These are phyloP conservation scores for Lentithecium fluviatile DNA, from an alignment of 495 filamentous ascomycete genomes.

Conservation along the genomic window DNA sequence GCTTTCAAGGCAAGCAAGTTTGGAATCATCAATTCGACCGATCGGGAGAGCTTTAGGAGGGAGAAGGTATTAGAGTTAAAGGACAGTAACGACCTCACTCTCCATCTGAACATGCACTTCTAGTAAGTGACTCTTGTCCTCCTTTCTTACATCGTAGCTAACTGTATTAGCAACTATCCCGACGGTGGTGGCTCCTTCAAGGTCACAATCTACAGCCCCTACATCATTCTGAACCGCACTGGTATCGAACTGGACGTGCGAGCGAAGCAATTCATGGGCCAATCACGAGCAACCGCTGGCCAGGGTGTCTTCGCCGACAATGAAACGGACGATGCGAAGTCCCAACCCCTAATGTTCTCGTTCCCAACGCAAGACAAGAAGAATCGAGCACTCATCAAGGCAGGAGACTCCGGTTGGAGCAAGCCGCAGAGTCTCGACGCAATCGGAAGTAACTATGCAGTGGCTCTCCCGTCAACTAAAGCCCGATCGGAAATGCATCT, in stretches of 20 bases:
- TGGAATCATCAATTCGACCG: constrained; percentile 89
- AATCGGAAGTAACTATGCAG: constrained; percentile 88
- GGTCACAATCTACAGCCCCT: constrained; percentile 88
- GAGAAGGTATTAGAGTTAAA: constrained; percentile 78
- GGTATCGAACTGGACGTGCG: constrained; percentile 85
- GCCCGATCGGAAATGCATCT: constrained; percentile 82
- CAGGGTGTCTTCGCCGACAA: constrained; percentile 61
- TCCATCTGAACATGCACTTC: constrained; percentile 87
- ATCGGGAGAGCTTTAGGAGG: constrained; percentile 81
- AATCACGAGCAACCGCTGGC: constrained; percentile 75
- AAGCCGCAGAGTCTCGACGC: constrained; percentile 97
- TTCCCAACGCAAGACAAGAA: constrained; percentile 80
- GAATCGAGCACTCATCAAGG: constrained; percentile 82
- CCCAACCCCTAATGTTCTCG: constrained; percentile 93
- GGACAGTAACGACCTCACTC: constrained; percentile 72
- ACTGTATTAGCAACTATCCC: constrained; percentile 61
- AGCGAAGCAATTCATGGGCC: constrained; percentile 81
- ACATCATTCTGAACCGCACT: constrained; percentile 92
- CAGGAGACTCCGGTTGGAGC: constrained; percentile 90
- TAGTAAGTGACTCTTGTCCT: constrained; percentile 47
- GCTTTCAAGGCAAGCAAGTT: constrained; percentile 94
- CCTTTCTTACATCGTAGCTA: background rate
- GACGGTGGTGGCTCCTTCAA: constrained; percentile 95
- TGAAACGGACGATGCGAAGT: constrained; percentile 57
- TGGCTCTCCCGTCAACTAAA: constrained; percentile 69